Percentiles rank a stretch among this genome's conserved stretches.
phyloP scores from a whole-genome alignment of 257 asterid species.

The Scutellaria barbata region DNA sequence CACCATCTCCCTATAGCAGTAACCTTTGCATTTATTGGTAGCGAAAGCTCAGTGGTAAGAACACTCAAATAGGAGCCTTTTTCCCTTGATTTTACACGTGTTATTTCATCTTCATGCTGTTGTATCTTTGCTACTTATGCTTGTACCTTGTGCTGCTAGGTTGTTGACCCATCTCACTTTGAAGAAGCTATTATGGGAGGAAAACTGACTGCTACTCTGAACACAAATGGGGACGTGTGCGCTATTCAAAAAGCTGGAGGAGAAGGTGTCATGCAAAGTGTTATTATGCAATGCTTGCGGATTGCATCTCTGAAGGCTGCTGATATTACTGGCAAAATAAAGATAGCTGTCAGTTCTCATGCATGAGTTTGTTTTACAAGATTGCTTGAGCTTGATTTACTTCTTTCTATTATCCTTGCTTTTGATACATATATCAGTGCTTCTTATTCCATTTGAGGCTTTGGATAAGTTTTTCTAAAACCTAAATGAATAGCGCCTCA shows the following conservation, averaged over 20 bases:
- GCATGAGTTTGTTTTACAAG: background rate
- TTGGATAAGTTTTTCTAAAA: slow-evolving; percentile 5
- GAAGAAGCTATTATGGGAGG: slow-evolving; percentile 97
- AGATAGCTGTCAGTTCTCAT: slow-evolving; percentile 67
- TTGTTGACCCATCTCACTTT: slow-evolving; percentile 85
- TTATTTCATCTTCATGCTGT: slow-evolving; percentile 7
- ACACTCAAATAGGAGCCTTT: background rate
- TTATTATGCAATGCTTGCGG: slow-evolving; percentile 90
- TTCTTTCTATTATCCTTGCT: background rate
- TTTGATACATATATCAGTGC: background rate
- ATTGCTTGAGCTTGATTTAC: slow-evolving; percentile 23
- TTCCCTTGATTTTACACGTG: background rate
- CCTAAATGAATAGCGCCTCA: slow-evolving; percentile 13
- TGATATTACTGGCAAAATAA: slow-evolving; percentile 85
- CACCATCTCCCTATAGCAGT: slow-evolving; percentile 97
- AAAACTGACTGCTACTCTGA: slow-evolving; percentile 80
- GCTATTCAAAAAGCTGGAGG: slow-evolving; percentile 98
- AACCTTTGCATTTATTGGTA: slow-evolving; percentile 86
- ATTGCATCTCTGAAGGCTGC: slow-evolving; percentile 90
- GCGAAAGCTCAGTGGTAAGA: slow-evolving; percentile 73
- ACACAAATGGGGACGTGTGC: slow-evolving; percentile 84
- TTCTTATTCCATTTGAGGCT: slow-evolving; percentile 2
- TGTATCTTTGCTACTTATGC: slow-evolving; percentile 22
- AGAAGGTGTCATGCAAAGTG: slow-evolving; percentile 77
- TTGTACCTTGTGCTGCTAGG: slow-evolving; percentile 50